Base-by-base conservation (phyloP, 495 filamentous ascomycete species). In the Penicillium subrubescens region DNA sequence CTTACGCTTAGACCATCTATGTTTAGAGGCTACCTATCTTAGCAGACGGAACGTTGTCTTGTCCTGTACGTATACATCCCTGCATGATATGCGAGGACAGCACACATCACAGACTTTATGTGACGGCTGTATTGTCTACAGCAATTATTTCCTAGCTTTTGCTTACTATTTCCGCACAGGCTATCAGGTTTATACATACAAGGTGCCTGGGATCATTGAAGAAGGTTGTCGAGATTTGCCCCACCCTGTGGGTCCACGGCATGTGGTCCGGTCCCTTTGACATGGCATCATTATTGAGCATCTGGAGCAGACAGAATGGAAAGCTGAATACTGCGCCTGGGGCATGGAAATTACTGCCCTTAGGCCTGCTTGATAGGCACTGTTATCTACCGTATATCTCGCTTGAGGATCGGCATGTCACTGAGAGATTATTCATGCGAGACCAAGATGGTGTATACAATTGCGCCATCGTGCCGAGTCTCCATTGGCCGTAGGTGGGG, bases 401-500 rank as follows among this genome's bases (percentile, higher is more conserved):
- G 2, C 25, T 15, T 10, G 21, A 10, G 21, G 56, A 58, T 58
- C 23, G 34, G 44, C 56, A 58, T 19, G 60, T 34, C 10, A 7
- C 29, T 50, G 33, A 41, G 21, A 51, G 50, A 54, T 21, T n/a
- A 62, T 10, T 27, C 2, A 53, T 56, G 25, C 14, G 27, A 43
- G 54, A 61, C 43, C 37, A 61, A 27, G 53, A 61, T 19, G 52
- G 12, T 48, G 41, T 23, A 34, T 54, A 23, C 53, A 43, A 70
- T 72, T 64, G 61, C 67, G 77, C 73, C 77, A 79, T 79, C 70
- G 51, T 34, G 51, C 44, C 34, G 37, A 35, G 61, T 64, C 63
- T 69, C 72, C 56, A 79, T 79, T 79, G 77, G 77, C 54, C 67
- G 65, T 63, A 54, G 19, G 60, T 52, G 48, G 51, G 54, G 57